Base-by-base conservation (phyloP, 257 asterid species). In the Hygrophila difformis region DNA sequence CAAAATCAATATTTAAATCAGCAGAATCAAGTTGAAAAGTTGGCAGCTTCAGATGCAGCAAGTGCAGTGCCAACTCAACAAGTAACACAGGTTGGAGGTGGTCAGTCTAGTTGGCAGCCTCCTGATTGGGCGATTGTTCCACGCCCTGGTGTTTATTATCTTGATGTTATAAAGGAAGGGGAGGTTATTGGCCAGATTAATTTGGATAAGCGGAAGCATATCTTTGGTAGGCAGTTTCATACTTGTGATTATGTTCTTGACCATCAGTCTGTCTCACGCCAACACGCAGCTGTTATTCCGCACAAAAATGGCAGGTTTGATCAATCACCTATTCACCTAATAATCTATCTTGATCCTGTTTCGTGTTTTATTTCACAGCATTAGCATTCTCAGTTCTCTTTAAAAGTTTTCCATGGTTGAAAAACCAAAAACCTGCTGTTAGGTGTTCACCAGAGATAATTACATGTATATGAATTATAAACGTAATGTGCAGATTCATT, bases 101-200 rank as follows among this genome's bases (percentile, higher is more conserved):
- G 82, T 8, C 98, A 82, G 62, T 91, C 98, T 8, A 74, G 72
- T 34, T 91, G 96, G 98, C 81, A 75, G 60, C 95, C 98, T 60
- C 98, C 98, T 42, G 98, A 91, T 65, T 91, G 98, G 98, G 96
- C 94, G 3, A 86, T 80, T 56, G 98, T 85, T 75, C 98, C 98
- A 28, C 84, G 87, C 1, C 77, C 87, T 0, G 96, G 95, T 12
- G 93, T 91, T 55, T 82, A 64, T 60, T 80, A 64, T 60, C 96
- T 91, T 51, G 94, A 91, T 14, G 96, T 91, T 50, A 39, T 91
- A 21, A 91, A 91, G 72, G 98, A 86, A 37, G 95, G 96, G 29
- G 98, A 91, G 73, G 87, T 82, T 71, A 81, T 91, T 42, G 98
- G 82, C 62, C 70, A 47, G 39, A 71, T 91, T 60, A 68, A 68